Percentiles rank a stretch among this genome's conserved stretches.
Conservation (phyloP, 305 asterid genomes). For the Fraxinus latifolia region DNA sequence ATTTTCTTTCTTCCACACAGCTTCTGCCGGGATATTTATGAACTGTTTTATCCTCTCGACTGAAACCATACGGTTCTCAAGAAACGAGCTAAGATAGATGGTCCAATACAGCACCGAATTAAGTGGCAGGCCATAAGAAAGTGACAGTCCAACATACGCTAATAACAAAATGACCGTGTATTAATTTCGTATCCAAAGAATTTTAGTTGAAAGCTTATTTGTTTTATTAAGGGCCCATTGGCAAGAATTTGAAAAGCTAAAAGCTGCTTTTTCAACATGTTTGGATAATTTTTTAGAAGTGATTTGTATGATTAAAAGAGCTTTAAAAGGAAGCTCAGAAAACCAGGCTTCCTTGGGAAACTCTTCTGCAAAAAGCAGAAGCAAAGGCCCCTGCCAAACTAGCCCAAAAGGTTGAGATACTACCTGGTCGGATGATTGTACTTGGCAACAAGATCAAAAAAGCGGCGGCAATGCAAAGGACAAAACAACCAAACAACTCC, state of each 20-base stretch:
- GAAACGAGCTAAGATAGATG: slow-evolving; percentile 39
- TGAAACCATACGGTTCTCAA: slow-evolving; percentile 68
- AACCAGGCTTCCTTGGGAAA: not conserved
- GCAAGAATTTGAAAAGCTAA: not conserved
- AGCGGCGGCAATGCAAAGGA: slow-evolving; percentile 48
- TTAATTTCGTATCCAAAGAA: not conserved
- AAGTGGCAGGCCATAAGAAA: slow-evolving; percentile 70
- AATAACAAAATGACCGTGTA: not conserved
- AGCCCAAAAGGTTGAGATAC: not conserved
- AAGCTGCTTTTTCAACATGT: not conserved
- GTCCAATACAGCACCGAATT: slow-evolving; percentile 44
- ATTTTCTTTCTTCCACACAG: slow-evolving; percentile 47
- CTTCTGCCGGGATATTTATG: slow-evolving; percentile 57
- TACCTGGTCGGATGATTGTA: slow-evolving; percentile 59
- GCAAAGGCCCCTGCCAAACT: not conserved
- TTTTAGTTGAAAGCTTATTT: not conserved
- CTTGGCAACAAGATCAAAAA: slow-evolving; percentile 59
- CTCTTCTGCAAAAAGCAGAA: not conserved
- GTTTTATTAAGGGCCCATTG: not conserved
- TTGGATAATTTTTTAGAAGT: not conserved
- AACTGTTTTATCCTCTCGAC: slow-evolving; percentile 77
- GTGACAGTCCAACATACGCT: slow-evolving; percentile 66
- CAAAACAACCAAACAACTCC: slow-evolving; percentile 60
- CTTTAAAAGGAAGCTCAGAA: not conserved
- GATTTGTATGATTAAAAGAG: not conserved